These are phyloP conservation scores for Termitomyces eurrhizus DNA, from an alignment of 768 basidiomycete species.

Conservation along the genomic window DNA sequence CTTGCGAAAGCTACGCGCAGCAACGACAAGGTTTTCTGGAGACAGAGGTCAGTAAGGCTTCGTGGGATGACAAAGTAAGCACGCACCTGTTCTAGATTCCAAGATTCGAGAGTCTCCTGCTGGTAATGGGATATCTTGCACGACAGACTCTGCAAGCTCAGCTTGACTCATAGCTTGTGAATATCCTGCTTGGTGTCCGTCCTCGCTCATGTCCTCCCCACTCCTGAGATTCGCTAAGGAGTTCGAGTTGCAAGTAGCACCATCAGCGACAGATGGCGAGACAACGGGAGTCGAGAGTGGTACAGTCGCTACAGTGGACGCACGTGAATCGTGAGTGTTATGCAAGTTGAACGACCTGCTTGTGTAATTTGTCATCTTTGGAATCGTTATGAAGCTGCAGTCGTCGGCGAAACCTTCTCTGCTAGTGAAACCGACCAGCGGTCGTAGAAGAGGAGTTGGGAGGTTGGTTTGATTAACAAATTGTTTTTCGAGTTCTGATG, in stretches of 20 bases:
- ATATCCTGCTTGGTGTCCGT: neutral
- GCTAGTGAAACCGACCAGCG: constrained; percentile 3
- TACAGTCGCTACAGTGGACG: neutral
- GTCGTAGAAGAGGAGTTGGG: neutral
- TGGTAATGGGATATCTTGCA: constrained; percentile 91
- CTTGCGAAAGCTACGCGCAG: constrained; percentile 93
- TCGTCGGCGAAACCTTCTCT: neutral
- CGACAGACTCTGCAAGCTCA: constrained; percentile 95
- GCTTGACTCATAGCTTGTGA: constrained; percentile 73
- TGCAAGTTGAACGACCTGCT: constrained; percentile 2
- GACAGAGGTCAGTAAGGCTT: constrained; percentile 5
- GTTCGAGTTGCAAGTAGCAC: neutral
- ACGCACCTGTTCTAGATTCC: constrained; percentile 97
- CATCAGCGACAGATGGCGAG: neutral
- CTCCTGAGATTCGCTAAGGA: neutral
- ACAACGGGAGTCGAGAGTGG: neutral
- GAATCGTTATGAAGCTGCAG: neutral
- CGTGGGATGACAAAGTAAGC: constrained; percentile 24
- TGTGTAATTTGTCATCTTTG: neutral
- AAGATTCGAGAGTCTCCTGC: constrained; percentile 86
- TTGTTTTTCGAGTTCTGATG: neutral
- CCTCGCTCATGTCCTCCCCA: neutral
- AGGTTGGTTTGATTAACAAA: neutral
- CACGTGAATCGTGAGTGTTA: constrained; percentile 8
- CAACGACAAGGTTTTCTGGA: constrained; percentile 89